These are phyloP conservation scores for Pseudogymnoascus sp. DNA, from an alignment of 2,329 filamentous ascomycete genomes.

Conservation along the genomic window DNA sequence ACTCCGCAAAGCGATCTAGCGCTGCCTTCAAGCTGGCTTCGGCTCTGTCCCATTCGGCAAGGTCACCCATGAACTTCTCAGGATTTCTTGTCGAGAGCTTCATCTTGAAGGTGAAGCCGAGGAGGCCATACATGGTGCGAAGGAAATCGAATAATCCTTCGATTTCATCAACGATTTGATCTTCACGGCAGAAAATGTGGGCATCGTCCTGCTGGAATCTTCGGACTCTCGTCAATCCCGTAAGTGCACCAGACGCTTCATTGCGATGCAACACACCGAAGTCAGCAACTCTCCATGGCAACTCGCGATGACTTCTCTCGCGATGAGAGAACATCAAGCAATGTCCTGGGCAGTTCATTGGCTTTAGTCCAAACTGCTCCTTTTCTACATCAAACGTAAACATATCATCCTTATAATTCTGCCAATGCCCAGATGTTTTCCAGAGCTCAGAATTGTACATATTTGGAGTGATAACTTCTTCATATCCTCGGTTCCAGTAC, in stretches of 20 bases:
- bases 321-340: conserved; percentile 80
- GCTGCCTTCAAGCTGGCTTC: conserved; percentile 75
- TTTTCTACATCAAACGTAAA: conserved; percentile 81
- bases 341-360: conserved; percentile 98
- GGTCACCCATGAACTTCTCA: conserved; percentile 82
- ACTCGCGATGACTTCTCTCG: conserved; percentile 78
- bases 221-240: conserved; percentile 83
- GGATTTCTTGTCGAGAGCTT: conserved; percentile 83
- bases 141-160: conserved; percentile 84
- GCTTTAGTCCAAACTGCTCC: conserved; percentile 79
- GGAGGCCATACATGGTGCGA: conserved; percentile 68
- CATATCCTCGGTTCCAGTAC: conserved; percentile 89
- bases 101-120: conserved; percentile 87
- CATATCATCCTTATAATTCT: conserved; percentile 93
- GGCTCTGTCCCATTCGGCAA: conserved; percentile 83
- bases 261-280: conserved; percentile 95
- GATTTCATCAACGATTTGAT: conserved; percentile 70
- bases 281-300: conserved; percentile 89
- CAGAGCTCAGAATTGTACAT: conserved; percentile 92
- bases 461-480: conserved; percentile 92
- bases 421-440: conserved; percentile 94
- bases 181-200: conserved; percentile 88
- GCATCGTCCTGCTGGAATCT: conserved; percentile 95
- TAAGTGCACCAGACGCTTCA: conserved; percentile 86
- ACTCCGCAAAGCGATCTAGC: conserved; percentile 65